phyloP scores from a whole-genome alignment of 306 rosid species.

The Prunus persica region Prunus_persica_NCBIv2 NC_034013.1:13170001-13170500 shows the following conservation, averaged over 20 bases:
- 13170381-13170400: too few relatives aligned
- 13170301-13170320: not conserved
- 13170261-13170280: not conserved
- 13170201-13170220: not conserved
- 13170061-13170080: not conserved
- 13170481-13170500: too few relatives aligned
- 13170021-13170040: not conserved
- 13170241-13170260: not conserved
- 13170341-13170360: not conserved
- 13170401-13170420: too few relatives aligned
- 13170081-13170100: too few relatives aligned
- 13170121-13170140: too few relatives aligned
- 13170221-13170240: not conserved
- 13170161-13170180: not conserved
- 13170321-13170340: not conserved
- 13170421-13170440: too few relatives aligned
- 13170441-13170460: too few relatives aligned
- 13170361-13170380: not conserved
- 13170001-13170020: not conserved
- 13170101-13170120: too few relatives aligned
- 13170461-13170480: too few relatives aligned
- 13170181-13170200: not conserved
- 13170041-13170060: not conserved
- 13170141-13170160: not conserved
- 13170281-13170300: not conserved